Evolutionary conservation across 192 early-diverging fungal species (phyloP).

Genomic region (Backusella macrospora): DNA sequence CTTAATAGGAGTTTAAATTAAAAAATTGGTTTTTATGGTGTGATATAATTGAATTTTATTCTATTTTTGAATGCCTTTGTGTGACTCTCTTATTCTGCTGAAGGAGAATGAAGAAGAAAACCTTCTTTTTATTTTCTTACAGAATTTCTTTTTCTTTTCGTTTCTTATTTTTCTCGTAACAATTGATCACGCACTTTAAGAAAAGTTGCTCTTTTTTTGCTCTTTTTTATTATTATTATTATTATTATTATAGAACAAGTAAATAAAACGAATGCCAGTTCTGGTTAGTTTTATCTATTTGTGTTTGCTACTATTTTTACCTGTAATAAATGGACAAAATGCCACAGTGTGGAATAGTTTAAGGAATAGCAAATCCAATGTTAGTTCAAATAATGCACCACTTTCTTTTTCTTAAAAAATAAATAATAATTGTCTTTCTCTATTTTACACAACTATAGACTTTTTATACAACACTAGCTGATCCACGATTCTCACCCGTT

Average conservation of each 20-base stretch:
- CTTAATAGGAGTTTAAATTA: background rate
- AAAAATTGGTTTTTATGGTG: background rate
- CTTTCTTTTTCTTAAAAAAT: background rate
- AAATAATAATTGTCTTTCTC: background rate
- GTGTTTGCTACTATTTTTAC: conserved; percentile 14
- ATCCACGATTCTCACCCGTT: background rate
- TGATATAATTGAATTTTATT: background rate
- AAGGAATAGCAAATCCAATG: background rate
- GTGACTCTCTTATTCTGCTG: background rate
- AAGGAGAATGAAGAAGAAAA: background rate
- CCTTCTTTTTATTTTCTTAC: background rate
- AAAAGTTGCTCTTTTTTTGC: background rate
- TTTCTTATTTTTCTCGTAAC: conserved; percentile 7
- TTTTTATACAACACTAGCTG: background rate
- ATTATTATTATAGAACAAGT: background rate
- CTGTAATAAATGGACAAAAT: background rate
- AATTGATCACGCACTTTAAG: background rate
- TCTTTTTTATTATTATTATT: background rate
- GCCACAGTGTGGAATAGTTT: conserved; percentile 8
- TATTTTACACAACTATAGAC: background rate
- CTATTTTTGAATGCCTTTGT: conserved; percentile 1
- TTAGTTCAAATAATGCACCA: background rate
- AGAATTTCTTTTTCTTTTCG: background rate
- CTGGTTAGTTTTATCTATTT: conserved; percentile 16
- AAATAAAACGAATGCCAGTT: conserved; percentile 9